Evolutionary conservation across 352 stramenopile genomes (phyloP), one percentile per base, ranked within the genome.

Genomic region (Phytophthora fragariaefolia): DNA sequence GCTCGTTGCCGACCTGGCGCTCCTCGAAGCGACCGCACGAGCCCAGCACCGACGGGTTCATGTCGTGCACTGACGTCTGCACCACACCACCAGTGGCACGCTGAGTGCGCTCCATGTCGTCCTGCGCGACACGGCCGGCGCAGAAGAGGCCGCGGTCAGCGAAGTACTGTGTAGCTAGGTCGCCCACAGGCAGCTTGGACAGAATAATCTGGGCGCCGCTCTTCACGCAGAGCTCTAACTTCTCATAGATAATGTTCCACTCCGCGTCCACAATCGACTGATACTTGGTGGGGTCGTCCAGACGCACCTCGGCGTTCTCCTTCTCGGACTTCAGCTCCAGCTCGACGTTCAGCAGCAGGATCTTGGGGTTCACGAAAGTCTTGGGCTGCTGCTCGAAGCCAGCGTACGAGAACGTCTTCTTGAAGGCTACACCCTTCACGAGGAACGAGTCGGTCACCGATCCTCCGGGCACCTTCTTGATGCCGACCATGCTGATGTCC

Each of bases 341-440:
- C 79, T 99, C 98, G 9, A 99, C 96, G 77, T 99, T 99, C 28
- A 99, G 77, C 26, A 99, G 79, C 43, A 99, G 72, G 51, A 99
- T 97, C 72, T 98, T 98, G 1, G 97, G 97, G 80, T 98, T 93
- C 15, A 80, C 73, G 73, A 99, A 99, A 51, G 89, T 89, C 84
- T 99, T 99, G 42, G 97, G 98, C 91, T 99, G 98, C 90, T 99
- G 97, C 82, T 99, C 98, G 72, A 99, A 99, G n/a, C 98, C 98
- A 7, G 98, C 98, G 76, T 99, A 99, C 53, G 92, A 98, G 74
- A 99, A 99, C 23, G 98, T 99, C 82, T 99, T 99, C 82, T 99
- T 98, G 87, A 99, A 99, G 3, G 98, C 98, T 3, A 99, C 98
- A 24, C 97, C 97, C 58, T 97, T 85, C 12, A 99, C 97, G 6